Percentiles rank a stretch among this genome's conserved stretches.
phyloP scores from a whole-genome alignment of 2,329 filamentous ascomycete genomes.

The Ascochyta rabiei region DNA sequence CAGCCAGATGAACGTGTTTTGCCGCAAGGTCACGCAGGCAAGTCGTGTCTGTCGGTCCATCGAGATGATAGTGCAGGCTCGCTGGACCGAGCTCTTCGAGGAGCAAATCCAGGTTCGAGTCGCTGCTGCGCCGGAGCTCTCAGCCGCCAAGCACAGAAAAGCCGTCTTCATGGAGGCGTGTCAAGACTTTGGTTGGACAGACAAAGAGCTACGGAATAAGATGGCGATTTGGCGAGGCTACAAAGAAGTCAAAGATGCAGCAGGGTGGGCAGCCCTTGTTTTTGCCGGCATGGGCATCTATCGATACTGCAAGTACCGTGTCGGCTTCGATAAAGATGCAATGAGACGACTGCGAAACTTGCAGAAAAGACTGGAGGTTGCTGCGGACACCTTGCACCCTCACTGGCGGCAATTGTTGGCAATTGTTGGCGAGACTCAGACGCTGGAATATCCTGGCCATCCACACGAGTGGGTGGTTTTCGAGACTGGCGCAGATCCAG shows the following conservation, averaged over 20 bases:
- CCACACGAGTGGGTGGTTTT: conserved; percentile 61
- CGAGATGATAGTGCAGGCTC: conserved; percentile 64
- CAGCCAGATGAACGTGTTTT: conserved; percentile 52
- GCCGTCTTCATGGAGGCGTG: conserved; percentile 61
- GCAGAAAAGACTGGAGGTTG: conserved; percentile 58
- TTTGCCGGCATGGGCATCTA: conserved; percentile 65
- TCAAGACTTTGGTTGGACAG: conserved; percentile 60
- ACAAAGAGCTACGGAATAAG: conserved; percentile 63
- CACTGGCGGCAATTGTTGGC: conserved; percentile 58
- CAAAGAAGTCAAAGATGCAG: conserved; percentile 63
- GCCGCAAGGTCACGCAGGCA: conserved; percentile 55
- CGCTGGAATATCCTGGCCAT: conserved; percentile 54
- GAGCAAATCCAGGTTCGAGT: conserved; percentile 55
- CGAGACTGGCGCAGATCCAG: conserved; percentile 51
- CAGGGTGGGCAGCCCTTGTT: conserved; percentile 62
- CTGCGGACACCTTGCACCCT: conserved; percentile 60
- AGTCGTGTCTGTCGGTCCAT: conserved; percentile 61
- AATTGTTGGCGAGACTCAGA: conserved; percentile 53
- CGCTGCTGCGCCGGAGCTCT: conserved; percentile 49
- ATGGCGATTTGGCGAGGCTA: conserved; percentile 63
- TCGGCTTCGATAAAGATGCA: conserved; percentile 59
- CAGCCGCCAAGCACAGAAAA: conserved; percentile 58
- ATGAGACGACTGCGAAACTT: conserved; percentile 56
- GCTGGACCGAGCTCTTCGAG: conserved; percentile 63
- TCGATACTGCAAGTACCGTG: conserved; percentile 65